These are phyloP conservation scores for Fraxinus nigra DNA, from an alignment of 305 asterid genomes.

Conservation along the genomic window DNA sequence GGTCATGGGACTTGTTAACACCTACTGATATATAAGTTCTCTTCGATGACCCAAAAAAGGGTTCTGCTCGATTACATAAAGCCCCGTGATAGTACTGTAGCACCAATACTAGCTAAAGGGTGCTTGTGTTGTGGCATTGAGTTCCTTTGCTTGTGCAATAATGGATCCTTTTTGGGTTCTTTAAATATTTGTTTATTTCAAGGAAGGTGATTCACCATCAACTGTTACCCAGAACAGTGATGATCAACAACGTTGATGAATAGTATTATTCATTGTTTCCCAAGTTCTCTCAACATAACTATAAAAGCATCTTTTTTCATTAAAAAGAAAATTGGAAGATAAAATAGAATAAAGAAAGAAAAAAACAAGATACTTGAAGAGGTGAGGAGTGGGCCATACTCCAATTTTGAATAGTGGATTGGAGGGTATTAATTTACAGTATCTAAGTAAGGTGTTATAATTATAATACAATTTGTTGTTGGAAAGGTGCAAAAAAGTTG, in stretches of 20 bases:
- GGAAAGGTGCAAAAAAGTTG: conserved; percentile 26
- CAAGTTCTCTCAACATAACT: background rate
- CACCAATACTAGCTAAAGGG: background rate
- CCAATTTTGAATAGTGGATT: background rate
- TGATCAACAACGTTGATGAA: background rate
- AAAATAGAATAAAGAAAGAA: background rate
- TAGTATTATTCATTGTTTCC: background rate
- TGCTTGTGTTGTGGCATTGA: background rate
- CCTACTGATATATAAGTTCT: background rate
- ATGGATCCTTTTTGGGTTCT: background rate
- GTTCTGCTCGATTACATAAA: background rate
- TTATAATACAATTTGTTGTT: conserved; percentile 10
- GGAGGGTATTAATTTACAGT: background rate
- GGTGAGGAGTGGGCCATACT: background rate
- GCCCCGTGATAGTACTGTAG: background rate
- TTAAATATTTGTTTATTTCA: background rate
- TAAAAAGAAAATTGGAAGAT: background rate
- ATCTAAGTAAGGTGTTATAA: background rate
- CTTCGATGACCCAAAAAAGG: background rate
- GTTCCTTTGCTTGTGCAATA: background rate
- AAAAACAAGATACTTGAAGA: background rate
- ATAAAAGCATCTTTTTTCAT: background rate
- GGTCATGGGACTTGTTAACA: background rate
- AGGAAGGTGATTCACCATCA: background rate
- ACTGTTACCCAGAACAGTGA: background rate